Evolutionary conservation across 805 yeast species (phyloP).

Genomic region (Metschnikowia noctiluminum): DNA sequence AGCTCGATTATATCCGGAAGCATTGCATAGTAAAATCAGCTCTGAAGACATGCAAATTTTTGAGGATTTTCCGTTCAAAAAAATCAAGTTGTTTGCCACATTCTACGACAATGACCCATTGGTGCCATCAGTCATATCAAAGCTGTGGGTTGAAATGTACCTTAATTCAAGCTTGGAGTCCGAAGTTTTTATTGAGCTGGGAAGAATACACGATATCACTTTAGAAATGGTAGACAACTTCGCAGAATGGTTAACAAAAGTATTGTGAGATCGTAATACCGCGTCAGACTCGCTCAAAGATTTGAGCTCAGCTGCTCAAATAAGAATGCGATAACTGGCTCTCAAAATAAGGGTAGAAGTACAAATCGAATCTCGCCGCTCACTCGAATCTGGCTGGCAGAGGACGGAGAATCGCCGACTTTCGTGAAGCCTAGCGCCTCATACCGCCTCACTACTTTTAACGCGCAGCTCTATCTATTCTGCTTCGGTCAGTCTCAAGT

Average conservation of each 20-base stretch:
- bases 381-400: too few species aligned
- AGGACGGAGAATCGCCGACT: too few species aligned
- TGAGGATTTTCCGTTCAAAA: conserved; percentile 31
- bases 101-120: conserved; percentile 35
- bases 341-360: too few species aligned
- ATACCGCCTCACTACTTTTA: too few species aligned
- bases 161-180: conserved; percentile 23
- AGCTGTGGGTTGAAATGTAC: conserved; percentile 31
- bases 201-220: conserved; percentile 33
- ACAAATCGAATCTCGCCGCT: too few species aligned
- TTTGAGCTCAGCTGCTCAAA: too few species aligned
- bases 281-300: too few species aligned
- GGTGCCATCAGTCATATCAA: conserved; percentile 34
- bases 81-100: conserved; percentile 33
- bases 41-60: conserved; percentile 29
- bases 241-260: not conserved
- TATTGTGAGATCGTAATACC: not conserved
- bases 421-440: too few species aligned
- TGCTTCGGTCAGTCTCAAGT: too few species aligned
- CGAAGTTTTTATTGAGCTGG: conserved; percentile 28
- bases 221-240: conserved; percentile 32
- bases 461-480: too few species aligned
- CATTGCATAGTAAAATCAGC: conserved; percentile 30
- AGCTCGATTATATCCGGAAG: conserved; percentile 28
- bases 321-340: too few species aligned